Percentiles rank a stretch among this genome's conserved stretches.
phyloP scores from a whole-genome alignment of 2,329 filamentous ascomycete species.

The Capronia americana region DNA sequence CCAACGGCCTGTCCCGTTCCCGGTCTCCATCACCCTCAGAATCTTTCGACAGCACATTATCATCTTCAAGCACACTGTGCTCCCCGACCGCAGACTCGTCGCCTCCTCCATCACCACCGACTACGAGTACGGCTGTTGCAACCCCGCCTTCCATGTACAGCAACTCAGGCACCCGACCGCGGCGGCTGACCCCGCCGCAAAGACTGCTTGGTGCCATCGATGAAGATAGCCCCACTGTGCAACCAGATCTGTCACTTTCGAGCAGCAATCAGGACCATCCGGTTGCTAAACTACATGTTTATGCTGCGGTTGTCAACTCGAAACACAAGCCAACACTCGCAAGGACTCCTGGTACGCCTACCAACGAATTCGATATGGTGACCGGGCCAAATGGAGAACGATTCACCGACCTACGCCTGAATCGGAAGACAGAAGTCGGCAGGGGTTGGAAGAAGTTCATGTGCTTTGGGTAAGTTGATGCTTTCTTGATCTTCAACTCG shows the following conservation, averaged over 20 bases:
- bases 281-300: constrained; percentile 31
- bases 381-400: constrained; percentile 31
- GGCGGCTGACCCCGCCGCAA: constrained; percentile 27
- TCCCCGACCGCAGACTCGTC: constrained; percentile 14
- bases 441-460: constrained; percentile 29
- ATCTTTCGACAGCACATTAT: constrained; percentile 25
- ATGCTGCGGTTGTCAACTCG: constrained; percentile 21
- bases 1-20: constrained; percentile 20
- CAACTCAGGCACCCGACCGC: constrained; percentile 6
- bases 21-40: constrained; percentile 28
- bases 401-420: constrained; percentile 32
- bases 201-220: constrained; percentile 34
- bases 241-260: constrained; percentile 26
- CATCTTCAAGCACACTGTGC: constrained; percentile 27
- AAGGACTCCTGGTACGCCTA: constrained; percentile 9
- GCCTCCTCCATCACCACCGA: constrained; percentile 8
- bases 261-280: constrained; percentile 25
- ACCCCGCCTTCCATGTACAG: constrained; percentile 25
- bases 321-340: constrained; percentile 28
- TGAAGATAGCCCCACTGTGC: constrained; percentile 30
- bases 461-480: constrained; percentile 26
- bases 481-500: not conserved
- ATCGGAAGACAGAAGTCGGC: constrained; percentile 22
- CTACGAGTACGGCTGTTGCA: constrained; percentile 10
- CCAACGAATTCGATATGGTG: constrained; percentile 25